These are phyloP conservation scores for Fonsecaea pedrosoi DNA, from an alignment of 2,329 filamentous ascomycete species.

Conservation along the genomic window DNA sequence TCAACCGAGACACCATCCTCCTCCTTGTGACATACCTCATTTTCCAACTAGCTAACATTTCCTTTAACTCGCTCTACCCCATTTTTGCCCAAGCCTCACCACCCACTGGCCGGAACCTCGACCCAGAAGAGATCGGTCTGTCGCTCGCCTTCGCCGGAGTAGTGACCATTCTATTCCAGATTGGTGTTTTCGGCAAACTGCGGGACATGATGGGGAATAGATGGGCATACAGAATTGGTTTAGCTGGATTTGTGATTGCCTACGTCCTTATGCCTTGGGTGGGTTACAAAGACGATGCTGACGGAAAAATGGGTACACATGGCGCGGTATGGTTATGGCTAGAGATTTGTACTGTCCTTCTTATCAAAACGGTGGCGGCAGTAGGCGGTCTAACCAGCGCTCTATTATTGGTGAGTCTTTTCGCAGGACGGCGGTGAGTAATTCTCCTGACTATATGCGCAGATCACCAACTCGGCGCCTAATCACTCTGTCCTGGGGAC, in stretches of 20 bases:
- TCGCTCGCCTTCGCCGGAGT: slow-evolving; percentile 83
- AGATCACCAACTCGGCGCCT: slow-evolving; percentile 93
- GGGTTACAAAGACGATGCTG: slow-evolving; percentile 70
- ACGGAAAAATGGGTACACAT: slow-evolving; percentile 58
- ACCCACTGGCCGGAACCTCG: slow-evolving; percentile 77
- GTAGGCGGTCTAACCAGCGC: slow-evolving; percentile 91
- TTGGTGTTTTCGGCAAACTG: slow-evolving; percentile 80
- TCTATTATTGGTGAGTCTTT: slow-evolving; percentile 73
- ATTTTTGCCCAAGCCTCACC: slow-evolving; percentile 81
- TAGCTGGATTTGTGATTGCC: slow-evolving; percentile 79
- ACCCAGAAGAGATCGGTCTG: slow-evolving; percentile 81
- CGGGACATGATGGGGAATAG: slow-evolving; percentile 83
- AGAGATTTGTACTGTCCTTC: slow-evolving; percentile 79
- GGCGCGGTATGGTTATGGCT: slow-evolving; percentile 75
- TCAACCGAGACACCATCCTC: slow-evolving; percentile 81
- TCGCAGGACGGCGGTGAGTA: not conserved
- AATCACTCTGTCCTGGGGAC: slow-evolving; percentile 85
- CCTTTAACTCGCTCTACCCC: slow-evolving; percentile 93
- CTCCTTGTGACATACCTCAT: slow-evolving; percentile 86
- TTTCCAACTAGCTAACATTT: slow-evolving; percentile 92
- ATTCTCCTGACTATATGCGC: slow-evolving; percentile 16
- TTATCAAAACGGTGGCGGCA: slow-evolving; percentile 88
- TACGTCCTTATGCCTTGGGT: slow-evolving; percentile 91
- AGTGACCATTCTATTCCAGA: slow-evolving; percentile 88
- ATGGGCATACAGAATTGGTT: slow-evolving; percentile 77